phyloP scores from a whole-genome alignment of 2,329 filamentous ascomycete species.

The Neopestalotiopsis sp. region DNA sequence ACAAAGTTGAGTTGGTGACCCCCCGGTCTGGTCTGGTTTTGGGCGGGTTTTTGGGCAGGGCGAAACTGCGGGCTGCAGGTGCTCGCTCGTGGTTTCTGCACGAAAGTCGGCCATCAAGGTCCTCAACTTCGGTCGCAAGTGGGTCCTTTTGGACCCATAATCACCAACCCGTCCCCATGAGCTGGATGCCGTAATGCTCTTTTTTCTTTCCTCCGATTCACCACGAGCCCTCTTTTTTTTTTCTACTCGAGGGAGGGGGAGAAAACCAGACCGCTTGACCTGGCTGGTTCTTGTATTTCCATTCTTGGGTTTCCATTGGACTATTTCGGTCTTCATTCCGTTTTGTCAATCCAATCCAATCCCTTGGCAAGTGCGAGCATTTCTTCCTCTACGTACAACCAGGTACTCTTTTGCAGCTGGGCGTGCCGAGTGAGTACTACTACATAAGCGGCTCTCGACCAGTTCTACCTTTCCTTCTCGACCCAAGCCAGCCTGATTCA shows the following conservation, averaged over 20 bases:
- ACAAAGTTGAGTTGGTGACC: not conserved
- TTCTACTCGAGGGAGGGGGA: not conserved
- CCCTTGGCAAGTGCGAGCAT: not conserved
- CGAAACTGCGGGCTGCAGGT: not conserved
- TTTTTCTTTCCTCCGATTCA: slow-evolving; percentile 3
- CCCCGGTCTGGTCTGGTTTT: not conserved
- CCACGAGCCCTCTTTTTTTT: not conserved
- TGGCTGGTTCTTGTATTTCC: not conserved
- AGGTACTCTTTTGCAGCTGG: not conserved
- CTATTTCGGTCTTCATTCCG: not conserved
- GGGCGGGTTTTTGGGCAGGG: not conserved
- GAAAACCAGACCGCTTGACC: not conserved
- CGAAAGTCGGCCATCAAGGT: slow-evolving; percentile 10
- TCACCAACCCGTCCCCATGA: slow-evolving; percentile 10
- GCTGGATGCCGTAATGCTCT: not conserved
- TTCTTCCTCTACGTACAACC: not conserved
- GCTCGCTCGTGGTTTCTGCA: slow-evolving; percentile 6
- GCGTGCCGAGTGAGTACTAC: not conserved
- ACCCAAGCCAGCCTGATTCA: not conserved
- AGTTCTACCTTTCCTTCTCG: not conserved
- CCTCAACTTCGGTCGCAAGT: slow-evolving; percentile 4
- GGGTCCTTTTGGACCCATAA: slow-evolving; percentile 4
- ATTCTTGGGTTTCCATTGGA: not conserved
- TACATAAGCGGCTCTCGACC: slow-evolving; percentile 1
- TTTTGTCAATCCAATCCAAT: not conserved